These are phyloP conservation scores for Fusarium sp. DNA, from an alignment of 2,329 filamentous ascomycete genomes.

Conservation along the genomic window DNA sequence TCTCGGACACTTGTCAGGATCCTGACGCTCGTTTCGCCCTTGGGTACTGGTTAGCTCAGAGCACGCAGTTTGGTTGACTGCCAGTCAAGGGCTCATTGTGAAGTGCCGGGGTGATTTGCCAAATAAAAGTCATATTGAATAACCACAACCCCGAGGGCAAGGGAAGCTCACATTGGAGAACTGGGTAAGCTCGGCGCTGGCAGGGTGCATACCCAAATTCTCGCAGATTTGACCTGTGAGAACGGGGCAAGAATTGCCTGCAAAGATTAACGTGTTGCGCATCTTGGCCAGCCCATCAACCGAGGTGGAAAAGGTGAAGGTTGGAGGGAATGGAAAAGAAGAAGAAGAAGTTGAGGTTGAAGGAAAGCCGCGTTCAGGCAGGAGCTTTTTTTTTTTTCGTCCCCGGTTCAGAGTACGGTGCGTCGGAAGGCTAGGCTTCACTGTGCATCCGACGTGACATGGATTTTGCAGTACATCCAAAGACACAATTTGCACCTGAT, in stretches of 20 bases:
- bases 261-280: slow-evolving; percentile 77
- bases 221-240: slow-evolving; percentile 76
- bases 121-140: slow-evolving; percentile 19
- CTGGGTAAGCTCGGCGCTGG: slow-evolving; percentile 74
- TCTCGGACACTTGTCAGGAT: slow-evolving; percentile 86
- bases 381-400: slow-evolving; percentile 48
- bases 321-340: slow-evolving; percentile 42
- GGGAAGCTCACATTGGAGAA: slow-evolving; percentile 74
- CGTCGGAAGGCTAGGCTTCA: not conserved
- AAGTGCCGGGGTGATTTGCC: slow-evolving; percentile 20
- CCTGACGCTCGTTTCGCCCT: slow-evolving; percentile 78
- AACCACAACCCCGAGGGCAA: slow-evolving; percentile 28
- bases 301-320: slow-evolving; percentile 38
- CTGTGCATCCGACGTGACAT: slow-evolving; percentile 9
- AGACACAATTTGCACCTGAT: not conserved
- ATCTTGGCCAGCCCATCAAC: slow-evolving; percentile 58
- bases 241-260: slow-evolving; percentile 75
- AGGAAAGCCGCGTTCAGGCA: slow-evolving; percentile 40
- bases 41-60: slow-evolving; percentile 43
- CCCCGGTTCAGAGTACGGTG: slow-evolving; percentile 34
- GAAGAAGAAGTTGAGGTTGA: slow-evolving; percentile 34
- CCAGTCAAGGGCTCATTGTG: slow-evolving; percentile 5
- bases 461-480: slow-evolving; percentile 15
- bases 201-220: slow-evolving; percentile 75
- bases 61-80: slow-evolving; percentile 20